Evolutionary conservation across 768 basidiomycete species (phyloP).

Genomic region (Amanita jacksonii): DNA sequence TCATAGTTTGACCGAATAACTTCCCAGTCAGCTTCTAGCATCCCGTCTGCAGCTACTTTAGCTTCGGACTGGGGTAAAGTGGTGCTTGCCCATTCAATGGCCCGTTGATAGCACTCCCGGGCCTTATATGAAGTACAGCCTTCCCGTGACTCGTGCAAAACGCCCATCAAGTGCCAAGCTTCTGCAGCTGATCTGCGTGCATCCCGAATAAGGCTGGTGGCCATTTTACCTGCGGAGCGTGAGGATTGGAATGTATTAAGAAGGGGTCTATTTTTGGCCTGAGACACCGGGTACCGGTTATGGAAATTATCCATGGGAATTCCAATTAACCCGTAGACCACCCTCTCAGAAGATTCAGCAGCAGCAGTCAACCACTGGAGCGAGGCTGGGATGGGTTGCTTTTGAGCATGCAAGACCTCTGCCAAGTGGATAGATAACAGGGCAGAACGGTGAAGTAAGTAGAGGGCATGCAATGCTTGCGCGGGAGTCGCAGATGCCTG

Average conservation of each 20-base stretch:
- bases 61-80: constrained; percentile 24
- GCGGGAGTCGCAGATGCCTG: constrained; percentile 38
- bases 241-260: constrained; percentile 37
- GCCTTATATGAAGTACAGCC: constrained; percentile 30
- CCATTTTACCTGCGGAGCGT: constrained; percentile 41
- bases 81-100: constrained; percentile 58
- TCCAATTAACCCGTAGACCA: constrained; percentile 45
- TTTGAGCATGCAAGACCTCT: constrained; percentile 54
- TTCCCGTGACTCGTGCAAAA: constrained; percentile 43
- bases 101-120: constrained; percentile 57
- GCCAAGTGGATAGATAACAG: constrained; percentile 64
- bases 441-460: constrained; percentile 65
- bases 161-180: constrained; percentile 66
- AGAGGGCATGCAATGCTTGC: constrained; percentile 54
- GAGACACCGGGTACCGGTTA: constrained; percentile 10
- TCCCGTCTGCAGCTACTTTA: constrained; percentile 39
- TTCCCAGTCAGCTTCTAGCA: constrained; percentile 52
- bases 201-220: constrained; percentile 52
- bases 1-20: constrained; percentile 51
- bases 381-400: constrained; percentile 30
- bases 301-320: constrained; percentile 28
- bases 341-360: constrained; percentile 58
- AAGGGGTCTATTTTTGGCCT: constrained; percentile 23
- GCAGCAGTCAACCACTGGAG: constrained; percentile 51
- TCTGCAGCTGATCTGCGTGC: constrained; percentile 63